Conservation (phyloP, 2,329 filamentous ascomycete species). For the Colletotrichum lindemuthianum region DNA sequence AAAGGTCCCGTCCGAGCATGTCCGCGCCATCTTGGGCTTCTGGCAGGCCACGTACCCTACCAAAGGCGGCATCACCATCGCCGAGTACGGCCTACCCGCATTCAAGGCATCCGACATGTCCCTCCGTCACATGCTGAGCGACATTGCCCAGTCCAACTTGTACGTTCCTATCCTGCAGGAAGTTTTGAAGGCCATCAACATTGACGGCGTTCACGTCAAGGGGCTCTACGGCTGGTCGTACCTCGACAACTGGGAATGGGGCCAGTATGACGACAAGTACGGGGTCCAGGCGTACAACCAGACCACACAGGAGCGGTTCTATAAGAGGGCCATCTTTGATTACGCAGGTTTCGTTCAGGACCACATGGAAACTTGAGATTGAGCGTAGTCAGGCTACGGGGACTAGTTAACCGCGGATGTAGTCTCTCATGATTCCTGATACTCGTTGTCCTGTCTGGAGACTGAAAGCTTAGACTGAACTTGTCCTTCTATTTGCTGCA, state of each 20-base stretch:
- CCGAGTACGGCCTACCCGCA: slow-evolving; percentile 68
- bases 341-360: slow-evolving; percentile 59
- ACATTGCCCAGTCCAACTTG: slow-evolving; percentile 63
- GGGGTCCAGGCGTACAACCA: slow-evolving; percentile 66
- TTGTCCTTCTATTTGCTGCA: too few species aligned
- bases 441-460: too few species aligned
- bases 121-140: slow-evolving; percentile 50
- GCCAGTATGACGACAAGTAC: slow-evolving; percentile 55
- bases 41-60: slow-evolving; percentile 63
- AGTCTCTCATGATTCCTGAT: too few species aligned
- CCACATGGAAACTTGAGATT: neutral
- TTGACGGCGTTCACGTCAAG: slow-evolving; percentile 64
- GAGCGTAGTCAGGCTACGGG: too few species aligned
- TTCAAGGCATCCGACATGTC: slow-evolving; percentile 55
- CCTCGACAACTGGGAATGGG: slow-evolving; percentile 57
- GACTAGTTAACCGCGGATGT: too few species aligned
- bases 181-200: slow-evolving; percentile 63
- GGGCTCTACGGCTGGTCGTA: slow-evolving; percentile 65
- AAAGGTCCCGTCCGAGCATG: slow-evolving; percentile 58
- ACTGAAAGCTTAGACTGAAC: too few species aligned
- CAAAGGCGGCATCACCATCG: slow-evolving; percentile 54
- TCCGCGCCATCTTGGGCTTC: slow-evolving; percentile 64
- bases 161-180: slow-evolving; percentile 62
- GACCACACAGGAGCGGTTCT: slow-evolving; percentile 60
- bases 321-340: slow-evolving; percentile 69